phyloP scores from a whole-genome alignment of 2,329 filamentous ascomycete genomes.

The Penicillium sumatraense region DNA sequence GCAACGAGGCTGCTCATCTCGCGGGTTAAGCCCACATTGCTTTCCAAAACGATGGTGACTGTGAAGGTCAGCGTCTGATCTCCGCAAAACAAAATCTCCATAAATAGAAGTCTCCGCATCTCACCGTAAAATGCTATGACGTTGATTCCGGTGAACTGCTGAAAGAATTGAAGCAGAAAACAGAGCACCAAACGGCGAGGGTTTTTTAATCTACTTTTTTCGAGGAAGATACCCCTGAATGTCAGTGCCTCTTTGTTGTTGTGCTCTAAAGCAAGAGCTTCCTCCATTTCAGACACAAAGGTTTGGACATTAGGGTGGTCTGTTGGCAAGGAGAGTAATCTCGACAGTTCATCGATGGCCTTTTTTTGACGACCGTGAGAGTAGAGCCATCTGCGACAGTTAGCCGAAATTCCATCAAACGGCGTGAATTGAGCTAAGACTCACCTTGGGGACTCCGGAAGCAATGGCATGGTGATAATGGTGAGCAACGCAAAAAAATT shows the following conservation, averaged over 20 bases:
- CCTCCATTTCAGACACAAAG: background rate
- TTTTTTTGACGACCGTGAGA: background rate
- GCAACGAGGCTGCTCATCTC: background rate
- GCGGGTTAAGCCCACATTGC: background rate
- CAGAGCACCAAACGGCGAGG: background rate
- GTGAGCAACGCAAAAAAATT: slow-evolving; percentile 3
- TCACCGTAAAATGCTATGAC: slow-evolving; percentile 1
- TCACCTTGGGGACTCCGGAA: slow-evolving; percentile 24
- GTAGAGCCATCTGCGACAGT: background rate
- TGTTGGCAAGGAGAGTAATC: background rate
- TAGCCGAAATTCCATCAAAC: background rate
- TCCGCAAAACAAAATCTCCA: background rate
- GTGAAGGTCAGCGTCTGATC: background rate
- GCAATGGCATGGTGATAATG: background rate
- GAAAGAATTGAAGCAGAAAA: slow-evolving; percentile 1
- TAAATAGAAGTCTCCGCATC: background rate
- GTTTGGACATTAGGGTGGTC: background rate
- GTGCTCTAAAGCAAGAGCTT: background rate
- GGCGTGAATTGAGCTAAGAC: background rate
- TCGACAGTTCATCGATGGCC: background rate
- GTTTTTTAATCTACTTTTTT: background rate
- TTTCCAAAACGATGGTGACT: slow-evolving; percentile 2
- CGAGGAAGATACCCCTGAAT: background rate
- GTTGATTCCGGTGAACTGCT: slow-evolving; percentile 3
- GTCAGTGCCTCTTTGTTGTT: background rate